Evolutionary conservation across 805 yeast species (phyloP), one percentile per base, ranked within the genome.

Genomic region (Yarrowia deformans): DNA sequence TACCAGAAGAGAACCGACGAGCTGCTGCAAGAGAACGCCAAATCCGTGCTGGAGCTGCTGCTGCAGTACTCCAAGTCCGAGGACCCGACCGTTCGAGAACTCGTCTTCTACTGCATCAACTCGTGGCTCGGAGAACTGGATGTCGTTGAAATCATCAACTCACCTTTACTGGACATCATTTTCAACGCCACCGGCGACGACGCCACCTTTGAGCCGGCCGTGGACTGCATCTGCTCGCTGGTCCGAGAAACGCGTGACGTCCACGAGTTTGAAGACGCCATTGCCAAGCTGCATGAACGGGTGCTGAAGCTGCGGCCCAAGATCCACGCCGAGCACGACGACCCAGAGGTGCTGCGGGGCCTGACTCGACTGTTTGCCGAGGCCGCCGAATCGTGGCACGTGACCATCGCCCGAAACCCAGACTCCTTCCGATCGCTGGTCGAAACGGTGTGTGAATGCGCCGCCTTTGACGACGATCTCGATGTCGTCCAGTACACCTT

Each of bases 341-440:
- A 89, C 73, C 82, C 85, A 1, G 95, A 90, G 43, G 82, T 84
- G 46, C 84, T 90, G 74, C 88, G 88, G 69, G 87, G 90, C 14
- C 80, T 90, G 67, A 86, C 97, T 0, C 84, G 95, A 74, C 77
- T 95, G 52, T 91, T 90, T 77, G 90, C 93, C 8, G 97, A 93
- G 73, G 97, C 98, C 1, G 97, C 97, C 69, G 98, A 93, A 79
- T 85, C 97, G 1, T 95, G 99, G 99, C 95, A 92, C 78, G 90
- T 90, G 42, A 81, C 90, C 42, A 87, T 95, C 64, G 92, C 94
- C 8, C 87, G 87, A 73, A 81, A 84, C 67, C 95, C 98, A 0
- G 79, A 79, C 55, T 84, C 84, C 55, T 93, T 90, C 79, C 84
- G 85, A 72, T 90, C 90, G 1, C 80, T 95, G 74, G 93, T 93